Evolutionary conservation across 139 green algal genomes (phyloP), one percentile per base, ranked within the genome.

Genomic region (Haematococcus lacustris): DNA sequence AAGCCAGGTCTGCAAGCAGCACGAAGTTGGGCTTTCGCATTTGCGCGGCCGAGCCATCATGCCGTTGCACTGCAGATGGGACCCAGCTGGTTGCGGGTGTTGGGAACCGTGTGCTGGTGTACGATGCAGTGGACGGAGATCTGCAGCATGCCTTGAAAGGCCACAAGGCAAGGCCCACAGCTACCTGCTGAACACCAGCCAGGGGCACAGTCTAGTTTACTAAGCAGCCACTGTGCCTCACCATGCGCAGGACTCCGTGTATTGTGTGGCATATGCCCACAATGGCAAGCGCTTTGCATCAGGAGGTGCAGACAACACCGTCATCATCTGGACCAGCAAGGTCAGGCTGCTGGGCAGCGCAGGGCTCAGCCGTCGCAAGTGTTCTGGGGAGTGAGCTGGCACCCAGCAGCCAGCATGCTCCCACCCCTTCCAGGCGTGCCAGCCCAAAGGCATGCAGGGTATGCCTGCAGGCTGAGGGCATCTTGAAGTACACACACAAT

Each of bases 271-370:
- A 21, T 96, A 91, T 34, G 81, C 88, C 0, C 59, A 73, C 63
- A 90, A 96, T 68, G 90, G 91, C 6, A 92, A 92, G 78, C 81
- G 88, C 28, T 93, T 96, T 77, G 91, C 91, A 13, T 92, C 87
- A 28, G 91, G 90, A 2, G 88, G 90, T 2, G 91, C 91, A 47
- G 91, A 96, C 80, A 92, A 90, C 62, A 94, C 83, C 0, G 83
- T 96, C 50, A 93, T 96, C 75, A 94, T 96, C 59, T 96, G 91
- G 91, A 94, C 88, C 26, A 88, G 71, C 81, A 93, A 91, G 83
- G 85, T 87, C n/a, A n/a, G n/a, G n/a, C n/a, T n/a, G n/a, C n/a
- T n/a, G n/a, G n/a, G n/a, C n/a, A n/a, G n/a, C n/a, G n/a, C n/a
- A n/a, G n/a, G n/a, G n/a, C n/a, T n/a, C n/a, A n/a, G n/a, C n/a